Evolutionary conservation across 305 asterid species (phyloP), one percentile per base, ranked within the genome.

Genomic region (Vinca major): DNA sequence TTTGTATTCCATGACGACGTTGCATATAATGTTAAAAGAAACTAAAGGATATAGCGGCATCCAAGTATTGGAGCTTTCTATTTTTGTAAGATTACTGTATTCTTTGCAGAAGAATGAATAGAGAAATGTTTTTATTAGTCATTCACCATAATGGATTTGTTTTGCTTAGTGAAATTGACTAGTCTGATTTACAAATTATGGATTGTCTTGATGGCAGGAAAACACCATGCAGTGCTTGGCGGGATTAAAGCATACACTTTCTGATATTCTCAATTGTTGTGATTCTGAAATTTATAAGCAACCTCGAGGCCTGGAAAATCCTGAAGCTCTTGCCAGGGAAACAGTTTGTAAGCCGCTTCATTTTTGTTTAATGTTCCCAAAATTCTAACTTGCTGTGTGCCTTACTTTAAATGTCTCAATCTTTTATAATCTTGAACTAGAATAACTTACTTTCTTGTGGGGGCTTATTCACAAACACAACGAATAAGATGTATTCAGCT

Each of bases 321-420:
- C 95, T 68, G 96, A 87, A 84, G 80, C 80, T 76, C 86, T 89
- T 68, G 95, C 95, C 19, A 82, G 95, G 82, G 95, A 86, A 78
- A 87, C 96, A 13, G 93, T 89, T 62, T 91, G 96, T 91, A 83
- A 63, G 97, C 79, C 63, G 52, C 57, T 65, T 65, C 50, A 39
- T 69, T 63, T 36, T 55, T 14, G 16, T 33, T 13, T 26, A 52
- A 14, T 21, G 54, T 67, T 58, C 67, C 0, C 36, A 21, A 4
- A 37, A 36, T 13, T 58, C 17, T 70, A 2, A 39, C 49, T 17
- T 4, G 7, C 3, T 7, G 48, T 51, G 41, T 67, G 21, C 53
- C 3, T 12, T 68, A 33, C 16, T 11, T 37, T 68, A 39, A 61
- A 10, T 69, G 51, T 47, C 55, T 37, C 13, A 26, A 43, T 54